Evolutionary conservation across 257 asterid species (phyloP).

Genomic region (Plantago ovata): DNA sequence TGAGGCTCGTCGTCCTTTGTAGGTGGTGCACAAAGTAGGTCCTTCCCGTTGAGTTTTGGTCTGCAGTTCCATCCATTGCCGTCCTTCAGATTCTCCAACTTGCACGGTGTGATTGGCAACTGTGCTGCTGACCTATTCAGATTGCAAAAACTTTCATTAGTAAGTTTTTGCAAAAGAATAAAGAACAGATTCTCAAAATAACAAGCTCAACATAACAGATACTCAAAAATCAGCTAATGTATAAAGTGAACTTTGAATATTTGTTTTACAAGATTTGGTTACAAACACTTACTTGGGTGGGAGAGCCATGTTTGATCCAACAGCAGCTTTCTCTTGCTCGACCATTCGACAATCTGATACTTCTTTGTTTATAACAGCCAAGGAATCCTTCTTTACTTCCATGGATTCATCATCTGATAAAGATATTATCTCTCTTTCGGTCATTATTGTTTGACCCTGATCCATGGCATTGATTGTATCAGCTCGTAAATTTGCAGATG

Average conservation of each 20-base stretch:
- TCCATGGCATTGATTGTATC: conserved; percentile 15
- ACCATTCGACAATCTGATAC: conserved; percentile 28
- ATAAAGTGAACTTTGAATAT: too few relatives aligned
- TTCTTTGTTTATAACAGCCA: conserved; percentile 28
- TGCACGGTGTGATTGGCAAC: conserved; percentile 65
- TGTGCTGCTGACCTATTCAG: conserved; percentile 29
- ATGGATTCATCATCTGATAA: conserved; percentile 41
- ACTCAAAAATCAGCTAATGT: background rate
- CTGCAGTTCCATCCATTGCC: conserved; percentile 38
- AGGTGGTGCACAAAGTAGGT: conserved; percentile 29
- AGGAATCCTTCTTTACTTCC: conserved; percentile 20
- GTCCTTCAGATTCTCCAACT: conserved; percentile 43
- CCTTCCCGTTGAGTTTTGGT: conserved; percentile 29
- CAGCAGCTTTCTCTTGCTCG: conserved; percentile 44
- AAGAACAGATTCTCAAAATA: background rate
- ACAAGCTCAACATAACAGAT: background rate
- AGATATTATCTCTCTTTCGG: conserved; percentile 27
- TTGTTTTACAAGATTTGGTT: background rate
- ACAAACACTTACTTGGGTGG: background rate
- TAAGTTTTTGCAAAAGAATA: background rate
- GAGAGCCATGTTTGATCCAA: conserved; percentile 34
- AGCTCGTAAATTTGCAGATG: conserved; percentile 25
- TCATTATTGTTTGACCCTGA: conserved; percentile 36
- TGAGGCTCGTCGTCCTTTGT: conserved; percentile 59
- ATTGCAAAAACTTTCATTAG: conserved; percentile 36